phyloP scores from a whole-genome alignment of 305 asterid genomes.

The Galium porrigens region DNA sequence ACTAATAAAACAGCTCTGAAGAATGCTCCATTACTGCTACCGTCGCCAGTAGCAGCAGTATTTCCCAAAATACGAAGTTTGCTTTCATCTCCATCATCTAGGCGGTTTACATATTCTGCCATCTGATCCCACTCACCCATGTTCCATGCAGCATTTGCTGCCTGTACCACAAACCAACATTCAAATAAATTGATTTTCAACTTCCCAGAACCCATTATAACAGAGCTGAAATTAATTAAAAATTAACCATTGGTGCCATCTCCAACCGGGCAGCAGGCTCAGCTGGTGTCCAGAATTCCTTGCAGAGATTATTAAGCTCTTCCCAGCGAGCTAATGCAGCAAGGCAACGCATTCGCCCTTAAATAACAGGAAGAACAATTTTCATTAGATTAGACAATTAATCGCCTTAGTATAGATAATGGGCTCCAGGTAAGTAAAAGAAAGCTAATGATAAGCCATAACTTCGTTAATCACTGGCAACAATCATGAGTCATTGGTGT shows the following conservation, averaged over 20 bases:
- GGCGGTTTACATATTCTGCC: constrained; percentile 89
- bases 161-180: constrained; percentile 33
- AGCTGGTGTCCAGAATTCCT: constrained; percentile 97
- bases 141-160: constrained; percentile 98
- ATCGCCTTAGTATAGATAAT: background rate
- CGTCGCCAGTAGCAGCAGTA: constrained; percentile 89
- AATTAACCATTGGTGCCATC: constrained; percentile 90
- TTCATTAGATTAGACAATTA: background rate
- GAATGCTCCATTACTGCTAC: constrained; percentile 89
- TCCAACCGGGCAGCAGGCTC: constrained; percentile 95
- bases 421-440: background rate
- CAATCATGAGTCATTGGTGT: background rate
- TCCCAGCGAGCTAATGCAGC: constrained; percentile 99
- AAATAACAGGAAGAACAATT: constrained; percentile 15
- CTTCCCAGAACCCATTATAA: constrained; percentile 4
- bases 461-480: background rate
- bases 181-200: constrained; percentile 9
- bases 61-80: constrained; percentile 84
- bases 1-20: constrained; percentile 80
- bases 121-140: constrained; percentile 99
- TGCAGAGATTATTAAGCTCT: constrained; percentile 95
- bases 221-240: constrained; percentile 4
- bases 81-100: constrained; percentile 98
- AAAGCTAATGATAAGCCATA: background rate
- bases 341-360: constrained; percentile 98